A percentile compares a stretch with the other conserved stretches of the same genome.
Conservation (phyloP, 2,329 filamentous ascomycete genomes). For the Paramyrothecium roridum region DNA sequence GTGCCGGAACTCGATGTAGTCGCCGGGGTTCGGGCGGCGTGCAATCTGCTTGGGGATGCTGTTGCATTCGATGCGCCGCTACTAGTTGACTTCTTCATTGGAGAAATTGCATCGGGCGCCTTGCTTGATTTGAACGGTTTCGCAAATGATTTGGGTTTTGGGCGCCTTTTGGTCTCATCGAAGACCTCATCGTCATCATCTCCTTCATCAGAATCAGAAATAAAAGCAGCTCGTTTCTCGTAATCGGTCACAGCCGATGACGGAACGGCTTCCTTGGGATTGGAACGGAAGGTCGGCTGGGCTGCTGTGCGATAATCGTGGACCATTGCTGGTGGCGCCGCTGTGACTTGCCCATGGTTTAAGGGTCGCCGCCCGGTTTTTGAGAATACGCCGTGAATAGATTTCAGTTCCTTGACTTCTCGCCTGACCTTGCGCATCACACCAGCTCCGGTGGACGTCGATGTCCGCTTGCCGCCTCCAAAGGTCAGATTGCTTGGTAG, state of each 20-base stretch:
- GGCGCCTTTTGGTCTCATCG: slow-evolving; percentile 17
- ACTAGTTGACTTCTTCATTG: slow-evolving; percentile 14
- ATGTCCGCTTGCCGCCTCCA: slow-evolving; percentile 47
- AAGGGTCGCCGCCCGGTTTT: slow-evolving; percentile 18
- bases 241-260: slow-evolving; percentile 23
- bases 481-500: slow-evolving; percentile 36
- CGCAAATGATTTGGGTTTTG: neutral
- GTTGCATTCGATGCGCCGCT: slow-evolving; percentile 1
- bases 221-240: slow-evolving; percentile 31
- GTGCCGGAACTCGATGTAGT: neutral
- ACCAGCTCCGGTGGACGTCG: slow-evolving; percentile 46
- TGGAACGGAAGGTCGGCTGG: slow-evolving; percentile 28
- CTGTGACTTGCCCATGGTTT: slow-evolving; percentile 37
- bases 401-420: slow-evolving; percentile 52
- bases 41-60: neutral
- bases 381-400: slow-evolving; percentile 43
- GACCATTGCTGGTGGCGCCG: slow-evolving; percentile 52
- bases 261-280: slow-evolving; percentile 13
- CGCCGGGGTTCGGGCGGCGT: neutral
- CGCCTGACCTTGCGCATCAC: slow-evolving; percentile 55
- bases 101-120: slow-evolving; percentile 10
- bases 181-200: slow-evolving; percentile 18
- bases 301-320: slow-evolving; percentile 46
- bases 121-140: slow-evolving; percentile 6
- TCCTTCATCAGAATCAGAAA: slow-evolving; percentile 35